Evolutionary conservation across 352 stramenopile genomes (phyloP).

Genomic region (Globisporangium megalacanthum): DNA sequence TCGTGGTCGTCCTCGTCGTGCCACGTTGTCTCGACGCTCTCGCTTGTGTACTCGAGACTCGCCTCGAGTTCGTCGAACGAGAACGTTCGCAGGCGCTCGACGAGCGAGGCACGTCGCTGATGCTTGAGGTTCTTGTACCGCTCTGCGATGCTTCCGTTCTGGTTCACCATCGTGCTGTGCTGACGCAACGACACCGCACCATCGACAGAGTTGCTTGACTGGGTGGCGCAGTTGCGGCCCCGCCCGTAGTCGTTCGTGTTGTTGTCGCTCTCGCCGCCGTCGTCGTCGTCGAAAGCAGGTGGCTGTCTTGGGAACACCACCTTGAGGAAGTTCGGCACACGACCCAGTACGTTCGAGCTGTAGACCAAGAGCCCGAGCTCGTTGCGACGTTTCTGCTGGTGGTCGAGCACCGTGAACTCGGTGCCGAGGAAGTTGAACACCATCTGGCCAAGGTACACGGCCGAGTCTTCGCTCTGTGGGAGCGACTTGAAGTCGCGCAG

Average conservation of each 20-base stretch:
- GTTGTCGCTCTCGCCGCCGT: constrained; percentile 11
- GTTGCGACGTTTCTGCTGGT: constrained; percentile 57
- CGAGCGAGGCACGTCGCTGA: constrained; percentile 34
- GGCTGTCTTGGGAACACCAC: constrained; percentile 41
- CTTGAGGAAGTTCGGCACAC: constrained; percentile 68
- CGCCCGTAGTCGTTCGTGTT: constrained; percentile 9
- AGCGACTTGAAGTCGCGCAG: constrained; percentile 64
- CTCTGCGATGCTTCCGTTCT: constrained; percentile 49
- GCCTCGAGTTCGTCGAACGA: constrained; percentile 53
- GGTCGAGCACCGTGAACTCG: constrained; percentile 80
- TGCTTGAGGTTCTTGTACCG: constrained; percentile 56
- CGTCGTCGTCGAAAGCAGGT: constrained; percentile 5
- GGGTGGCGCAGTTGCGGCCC: constrained; percentile 28
- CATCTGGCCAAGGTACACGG: constrained; percentile 77
- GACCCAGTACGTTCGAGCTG: constrained; percentile 72
- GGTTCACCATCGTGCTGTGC: constrained; percentile 37
- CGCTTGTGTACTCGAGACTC: constrained; percentile 30
- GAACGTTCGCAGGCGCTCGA: constrained; percentile 49
- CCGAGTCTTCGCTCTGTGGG: constrained; percentile 68
- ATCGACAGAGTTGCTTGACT: too few species aligned
- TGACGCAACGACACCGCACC: constrained; percentile 38
- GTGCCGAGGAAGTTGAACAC: constrained; percentile 78
- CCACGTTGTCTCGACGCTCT: constrained; percentile 27
- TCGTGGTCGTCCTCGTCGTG: constrained; percentile 49
- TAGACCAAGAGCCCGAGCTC: constrained; percentile 79